Evolutionary conservation across 106 monocot genomes (phyloP), one percentile per base, ranked within the genome.

Genomic region (Apostasia shenzhenica): DNA sequence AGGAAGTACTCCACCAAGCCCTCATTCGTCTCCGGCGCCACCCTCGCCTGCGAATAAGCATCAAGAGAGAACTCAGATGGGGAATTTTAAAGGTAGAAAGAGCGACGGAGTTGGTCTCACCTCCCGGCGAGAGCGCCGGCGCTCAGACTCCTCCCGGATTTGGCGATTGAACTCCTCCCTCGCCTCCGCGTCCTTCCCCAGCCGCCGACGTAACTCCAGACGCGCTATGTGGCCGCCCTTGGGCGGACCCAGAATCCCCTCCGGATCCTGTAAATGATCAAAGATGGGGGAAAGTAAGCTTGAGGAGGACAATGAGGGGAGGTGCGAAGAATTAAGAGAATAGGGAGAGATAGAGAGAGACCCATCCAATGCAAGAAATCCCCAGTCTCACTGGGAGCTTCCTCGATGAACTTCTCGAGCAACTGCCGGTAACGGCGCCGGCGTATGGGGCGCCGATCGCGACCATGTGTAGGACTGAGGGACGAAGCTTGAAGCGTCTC

Each of bases 1-100:
- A 95, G 83, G 59, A 95, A 89, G 51, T 82, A 95, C 79, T 95
- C 95, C 26, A 92, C 78, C 55, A 95, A 75, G 40, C 82, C 91
- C 51, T 79, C 86, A 4, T 69, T 75, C 44, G 80, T 92, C 4
- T 84, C 92, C 50, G 95, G 92, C 66, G 76, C 75, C 38, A 84
- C 83, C 48, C 94, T 57, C 8, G 91, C 76, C 94, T 94, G 44
- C 1, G 8, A 41, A 12, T 26, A 67, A 39, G 66, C 8, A 2
- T 26, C 37, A 48, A 66, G 12, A 11, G 38, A 8, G 37, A 26
- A 38, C 52, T 52, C 10, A 52, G 52, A 10, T 26, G 26, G 13
- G 7, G 2, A 26, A 66, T 39, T 8, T 49, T 49, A 66, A 5
- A 2, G 9, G 47, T 14, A 49, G 13, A 38, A 0, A 39, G 41